Evolutionary conservation across 2,329 filamentous ascomycete species (phyloP), one percentile per base, ranked within the genome.

Genomic region (Sclerotinia minor): DNA sequence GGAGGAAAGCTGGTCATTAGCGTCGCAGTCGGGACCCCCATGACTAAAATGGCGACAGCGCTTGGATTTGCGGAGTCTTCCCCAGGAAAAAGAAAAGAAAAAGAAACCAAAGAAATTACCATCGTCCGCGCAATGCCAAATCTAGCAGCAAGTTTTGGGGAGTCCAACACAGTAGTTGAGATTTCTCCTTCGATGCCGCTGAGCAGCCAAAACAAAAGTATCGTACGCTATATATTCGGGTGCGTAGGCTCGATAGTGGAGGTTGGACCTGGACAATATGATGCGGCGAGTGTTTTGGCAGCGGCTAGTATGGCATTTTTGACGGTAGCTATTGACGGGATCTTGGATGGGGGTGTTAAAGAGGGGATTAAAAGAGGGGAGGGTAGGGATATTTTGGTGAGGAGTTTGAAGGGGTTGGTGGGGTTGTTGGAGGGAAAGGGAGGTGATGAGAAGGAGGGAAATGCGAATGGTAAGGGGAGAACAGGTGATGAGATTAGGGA

Each of bases 91-190:
- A 41, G 57, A 7, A 47, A 60, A 35, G 41, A 26, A 11, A 15
- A 47, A 24, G 57, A 19, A 54, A 7, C 3, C 17, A 52, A 68
- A 3, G 49, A 66, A 13, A 89, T 86, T 77, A 83, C 85, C 52
- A 84, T 96, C 64, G 88, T 95, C 19, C 84, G 92, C 49, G 92
- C 90, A 66, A 92, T 96, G 86, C 91, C 92, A 73, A 96, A 96
- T 80, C 92, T 91, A 0, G 92, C 92, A 13, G 89, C 89, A 29
- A 84, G 92, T 63, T 89, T 95, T 67, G 82, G 92, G 50, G 88
- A 96, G 78, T 89, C 87, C 72, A 95, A 95, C 89, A 94, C 89
- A 0, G 87, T 95, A 64, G 89, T 96, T 72, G 74, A 77, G 49
- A 70, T 68, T 19, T 32, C 26, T 50, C 38, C 38, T 5, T 26